Conservation (phyloP, 2,329 filamentous ascomycete genomes). For the Botrytis porri region DNA sequence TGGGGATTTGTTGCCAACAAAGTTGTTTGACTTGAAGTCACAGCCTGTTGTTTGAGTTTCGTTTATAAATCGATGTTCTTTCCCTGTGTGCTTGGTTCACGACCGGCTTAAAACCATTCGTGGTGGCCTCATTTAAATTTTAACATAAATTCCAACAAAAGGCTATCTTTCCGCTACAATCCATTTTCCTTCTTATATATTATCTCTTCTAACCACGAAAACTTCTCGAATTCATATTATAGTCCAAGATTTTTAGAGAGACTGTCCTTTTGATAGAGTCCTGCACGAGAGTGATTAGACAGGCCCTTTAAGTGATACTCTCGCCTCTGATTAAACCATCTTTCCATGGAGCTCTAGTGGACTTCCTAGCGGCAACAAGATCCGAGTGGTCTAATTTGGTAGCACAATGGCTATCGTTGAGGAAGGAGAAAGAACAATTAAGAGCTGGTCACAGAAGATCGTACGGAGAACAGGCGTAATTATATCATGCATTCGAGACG, state of each 20-base stretch:
- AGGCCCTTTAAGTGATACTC: background rate
- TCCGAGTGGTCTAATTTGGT: background rate
- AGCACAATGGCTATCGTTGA: background rate
- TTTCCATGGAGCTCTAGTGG: background rate
- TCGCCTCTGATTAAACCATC: background rate
- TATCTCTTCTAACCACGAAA: background rate
- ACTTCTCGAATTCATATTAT: background rate
- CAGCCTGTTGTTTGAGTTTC: background rate
- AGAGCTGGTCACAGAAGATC: background rate
- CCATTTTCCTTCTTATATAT: background rate
- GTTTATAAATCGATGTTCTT: background rate
- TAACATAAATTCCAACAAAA: background rate
- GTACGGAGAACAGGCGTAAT: rapidly evolving
- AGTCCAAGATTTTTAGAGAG: background rate
- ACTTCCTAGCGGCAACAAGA: background rate
- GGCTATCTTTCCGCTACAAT: background rate
- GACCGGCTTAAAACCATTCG: background rate
- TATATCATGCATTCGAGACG: background rate
- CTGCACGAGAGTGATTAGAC: rapidly evolving
- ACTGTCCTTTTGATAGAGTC: background rate
- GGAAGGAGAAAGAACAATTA: rapidly evolving
- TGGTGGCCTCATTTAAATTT: background rate
- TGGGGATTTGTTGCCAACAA: background rate
- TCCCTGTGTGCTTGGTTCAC: background rate
- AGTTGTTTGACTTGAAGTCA: background rate